Conservation (phyloP, 2,329 filamentous ascomycete genomes). For the Arthrocladium fulminans region DNA sequence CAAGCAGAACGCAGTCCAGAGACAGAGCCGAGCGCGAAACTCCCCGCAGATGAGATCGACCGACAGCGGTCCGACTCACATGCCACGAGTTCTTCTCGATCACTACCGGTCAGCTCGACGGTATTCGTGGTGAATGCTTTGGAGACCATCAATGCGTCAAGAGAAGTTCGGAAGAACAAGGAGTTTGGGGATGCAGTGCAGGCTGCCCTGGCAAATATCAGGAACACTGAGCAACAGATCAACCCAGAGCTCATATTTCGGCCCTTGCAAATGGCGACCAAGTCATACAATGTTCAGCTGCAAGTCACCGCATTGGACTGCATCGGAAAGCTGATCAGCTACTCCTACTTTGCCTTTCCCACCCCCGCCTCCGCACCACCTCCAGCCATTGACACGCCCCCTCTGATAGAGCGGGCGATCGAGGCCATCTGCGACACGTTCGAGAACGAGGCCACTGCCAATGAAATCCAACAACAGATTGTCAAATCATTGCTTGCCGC, state of each 20-base stretch:
- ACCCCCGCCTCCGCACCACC: slow-evolving; percentile 36
- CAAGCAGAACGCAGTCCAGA: slow-evolving; percentile 1
- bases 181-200: slow-evolving; percentile 73
- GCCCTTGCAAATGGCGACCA: slow-evolving; percentile 81
- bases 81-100: slow-evolving; percentile 44
- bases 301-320: slow-evolving; percentile 90
- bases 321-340: slow-evolving; percentile 97
- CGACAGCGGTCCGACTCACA: slow-evolving; percentile 52
- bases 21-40: not conserved
- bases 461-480: slow-evolving; percentile 92
- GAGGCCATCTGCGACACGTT: slow-evolving; percentile 99
- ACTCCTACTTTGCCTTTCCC: slow-evolving; percentile 87
- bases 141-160: slow-evolving; percentile 82
- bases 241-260: slow-evolving; percentile 88
- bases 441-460: slow-evolving; percentile 85
- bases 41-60: slow-evolving; percentile 1
- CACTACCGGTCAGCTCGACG: slow-evolving; percentile 75
- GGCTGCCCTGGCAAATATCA: slow-evolving; percentile 75
- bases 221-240: slow-evolving; percentile 70
- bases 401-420: slow-evolving; percentile 92
- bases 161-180: slow-evolving; percentile 81
- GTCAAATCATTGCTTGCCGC: slow-evolving; percentile 93
- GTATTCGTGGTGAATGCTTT: slow-evolving; percentile 92
- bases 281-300: slow-evolving; percentile 73
- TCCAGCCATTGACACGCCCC: slow-evolving; percentile 39